Conservation (phyloP, 306 rosid genomes). For the Quercus bicolor region DNA sequence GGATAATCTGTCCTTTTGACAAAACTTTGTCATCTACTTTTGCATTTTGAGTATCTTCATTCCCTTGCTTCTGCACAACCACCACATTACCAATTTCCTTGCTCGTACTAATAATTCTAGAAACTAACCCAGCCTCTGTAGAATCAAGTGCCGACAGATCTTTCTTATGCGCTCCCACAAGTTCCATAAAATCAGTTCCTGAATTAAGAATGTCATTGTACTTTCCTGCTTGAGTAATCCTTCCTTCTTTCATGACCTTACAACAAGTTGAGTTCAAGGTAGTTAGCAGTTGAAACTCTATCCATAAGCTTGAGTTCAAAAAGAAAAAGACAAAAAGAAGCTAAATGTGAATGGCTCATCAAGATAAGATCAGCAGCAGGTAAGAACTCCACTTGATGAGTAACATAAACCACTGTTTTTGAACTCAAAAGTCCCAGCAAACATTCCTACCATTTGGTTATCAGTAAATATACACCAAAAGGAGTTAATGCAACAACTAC, state of each 20-base stretch:
- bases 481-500: background rate
- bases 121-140: conserved; percentile 22
- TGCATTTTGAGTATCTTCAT: conserved; percentile 27
- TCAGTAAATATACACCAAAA: background rate
- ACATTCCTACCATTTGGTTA: conserved; percentile 49
- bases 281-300: background rate
- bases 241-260: conserved; percentile 87
- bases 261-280: background rate
- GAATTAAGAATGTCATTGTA: conserved; percentile 59
- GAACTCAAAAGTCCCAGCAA: conserved; percentile 65
- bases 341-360: conserved; percentile 36
- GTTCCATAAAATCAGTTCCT: conserved; percentile 73
- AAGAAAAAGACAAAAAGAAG: background rate
- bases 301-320: background rate
- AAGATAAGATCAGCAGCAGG: conserved; percentile 77
- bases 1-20: conserved; percentile 69
- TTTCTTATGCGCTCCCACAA: conserved; percentile 76
- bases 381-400: conserved; percentile 89
- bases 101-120: conserved; percentile 20
- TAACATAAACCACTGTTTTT: conserved; percentile 75
- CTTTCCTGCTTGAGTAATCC: conserved; percentile 69
- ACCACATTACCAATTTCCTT: conserved; percentile 24
- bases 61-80: conserved; percentile 33
- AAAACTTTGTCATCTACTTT: conserved; percentile 31
- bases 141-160: conserved; percentile 64